Conservation (phyloP, 257 asterid genomes). For the Ligustrum vulgare region DNA sequence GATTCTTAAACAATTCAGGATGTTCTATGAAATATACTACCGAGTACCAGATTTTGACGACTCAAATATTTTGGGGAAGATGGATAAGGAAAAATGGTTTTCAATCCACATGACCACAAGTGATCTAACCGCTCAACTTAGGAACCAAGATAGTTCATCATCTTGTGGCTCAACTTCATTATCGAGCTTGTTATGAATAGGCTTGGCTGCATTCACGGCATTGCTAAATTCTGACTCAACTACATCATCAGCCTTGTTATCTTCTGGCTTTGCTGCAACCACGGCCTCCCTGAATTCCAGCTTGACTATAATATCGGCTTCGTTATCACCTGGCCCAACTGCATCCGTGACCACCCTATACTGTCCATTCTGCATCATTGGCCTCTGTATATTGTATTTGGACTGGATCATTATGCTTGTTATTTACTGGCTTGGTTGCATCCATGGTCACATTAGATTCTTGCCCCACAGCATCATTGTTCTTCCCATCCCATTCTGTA, state of each 20-base stretch:
- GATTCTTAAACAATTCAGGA: not conserved
- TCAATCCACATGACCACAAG: not conserved
- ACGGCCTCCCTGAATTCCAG: not conserved
- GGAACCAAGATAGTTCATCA: not conserved
- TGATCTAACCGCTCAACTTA: not conserved
- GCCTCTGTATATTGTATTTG: too few relatives aligned
- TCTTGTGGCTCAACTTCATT: not conserved
- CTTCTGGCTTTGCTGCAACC: not conserved
- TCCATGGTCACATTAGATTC: too few relatives aligned
- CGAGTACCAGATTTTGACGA: too few relatives aligned
- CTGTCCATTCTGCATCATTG: not conserved
- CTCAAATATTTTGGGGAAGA: not conserved
- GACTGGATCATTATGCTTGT: too few relatives aligned
- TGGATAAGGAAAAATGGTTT: not conserved
- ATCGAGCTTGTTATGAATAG: not conserved
- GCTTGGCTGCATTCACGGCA: not conserved
- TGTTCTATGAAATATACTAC: not conserved
- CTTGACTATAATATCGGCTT: not conserved
- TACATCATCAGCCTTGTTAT: not conserved
- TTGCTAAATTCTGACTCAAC: not conserved
- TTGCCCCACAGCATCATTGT: too few relatives aligned
- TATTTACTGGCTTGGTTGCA: too few relatives aligned
- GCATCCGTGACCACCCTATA: not conserved
- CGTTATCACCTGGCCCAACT: not conserved
- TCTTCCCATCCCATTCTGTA: conserved; percentile 10